phyloP scores from a whole-genome alignment of 2,329 filamentous ascomycete genomes.

The Emmonsiellopsis sp. region DNA sequence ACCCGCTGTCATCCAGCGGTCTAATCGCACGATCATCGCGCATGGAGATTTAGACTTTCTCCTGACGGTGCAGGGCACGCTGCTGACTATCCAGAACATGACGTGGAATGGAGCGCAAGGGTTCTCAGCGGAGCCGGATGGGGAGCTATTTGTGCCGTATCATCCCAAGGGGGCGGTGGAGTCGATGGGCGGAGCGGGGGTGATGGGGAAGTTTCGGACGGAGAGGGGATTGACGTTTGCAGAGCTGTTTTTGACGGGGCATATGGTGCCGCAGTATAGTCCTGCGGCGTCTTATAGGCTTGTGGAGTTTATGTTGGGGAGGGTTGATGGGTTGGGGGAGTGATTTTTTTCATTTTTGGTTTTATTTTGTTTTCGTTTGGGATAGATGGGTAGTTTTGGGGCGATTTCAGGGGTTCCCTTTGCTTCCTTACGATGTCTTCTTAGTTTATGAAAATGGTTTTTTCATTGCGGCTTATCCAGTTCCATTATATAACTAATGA shows the following conservation, averaged over 20 bases:
- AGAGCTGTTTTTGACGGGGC: constrained; percentile 54
- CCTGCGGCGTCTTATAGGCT: constrained; percentile 49
- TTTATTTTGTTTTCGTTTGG: no score
- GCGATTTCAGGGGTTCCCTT: no score
- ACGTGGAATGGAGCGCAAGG: constrained; percentile 65
- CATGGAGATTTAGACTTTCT: constrained; percentile 64
- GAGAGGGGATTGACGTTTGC: constrained; percentile 70
- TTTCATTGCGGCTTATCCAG: no score
- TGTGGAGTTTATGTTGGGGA: constrained; percentile 62
- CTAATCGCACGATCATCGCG: constrained; percentile 63
- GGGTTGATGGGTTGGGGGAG: constrained; percentile 35
- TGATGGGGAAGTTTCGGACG: constrained; percentile 60
- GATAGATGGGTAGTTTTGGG: no score
- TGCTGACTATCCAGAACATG: constrained; percentile 71
- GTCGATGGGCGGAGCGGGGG: constrained; percentile 52
- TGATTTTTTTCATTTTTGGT: background rate
- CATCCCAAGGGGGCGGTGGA: constrained; percentile 39
- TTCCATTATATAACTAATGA: no score
- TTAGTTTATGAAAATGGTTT: no score
- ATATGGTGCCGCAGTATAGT: constrained; percentile 42
- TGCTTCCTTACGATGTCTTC: no score
- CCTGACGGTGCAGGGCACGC: constrained; percentile 58
- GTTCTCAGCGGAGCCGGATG: constrained; percentile 52
- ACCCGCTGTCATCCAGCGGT: constrained; percentile 63
- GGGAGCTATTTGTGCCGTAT: constrained; percentile 62